Percentiles rank a stretch among this genome's conserved stretches.
These are phyloP conservation scores for Marchantia polymorpha DNA, from an alignment of 225 moss, liverwort and hornwort species.

Conservation along the genomic window DNA sequence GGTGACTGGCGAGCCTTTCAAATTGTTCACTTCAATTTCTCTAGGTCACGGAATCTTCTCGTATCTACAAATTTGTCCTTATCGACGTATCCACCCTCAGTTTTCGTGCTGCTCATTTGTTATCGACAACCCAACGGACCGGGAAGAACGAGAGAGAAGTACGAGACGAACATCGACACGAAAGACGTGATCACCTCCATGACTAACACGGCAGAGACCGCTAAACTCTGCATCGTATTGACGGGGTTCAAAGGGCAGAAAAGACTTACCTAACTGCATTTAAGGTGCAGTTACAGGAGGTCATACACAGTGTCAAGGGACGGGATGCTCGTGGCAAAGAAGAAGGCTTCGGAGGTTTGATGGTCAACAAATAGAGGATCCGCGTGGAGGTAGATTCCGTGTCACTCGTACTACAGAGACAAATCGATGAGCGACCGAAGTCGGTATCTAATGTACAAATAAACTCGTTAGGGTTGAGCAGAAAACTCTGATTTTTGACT, in stretches of 20 bases:
- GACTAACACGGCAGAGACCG: not conserved
- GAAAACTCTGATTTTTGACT: slow-evolving; percentile 4
- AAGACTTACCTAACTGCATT: slow-evolving; percentile 43
- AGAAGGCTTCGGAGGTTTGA: slow-evolving; percentile 3
- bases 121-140: not conserved
- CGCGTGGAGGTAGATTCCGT: slow-evolving; percentile 6
- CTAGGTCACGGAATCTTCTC: not conserved
- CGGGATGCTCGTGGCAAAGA: slow-evolving; percentile 19
- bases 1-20: not conserved
- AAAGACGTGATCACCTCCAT: not conserved
- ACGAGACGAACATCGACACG: not conserved
- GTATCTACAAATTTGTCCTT: slow-evolving; percentile 1
- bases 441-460: slow-evolving; percentile 20
- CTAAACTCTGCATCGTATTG: not conserved
- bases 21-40: not conserved
- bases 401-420: not conserved
- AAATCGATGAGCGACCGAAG: slow-evolving; percentile 1
- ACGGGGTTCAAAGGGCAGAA: not conserved
- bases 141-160: not conserved
- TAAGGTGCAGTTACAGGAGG: slow-evolving; percentile 45
- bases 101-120: not conserved
- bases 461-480: slow-evolving; percentile 22
- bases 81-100: not conserved
- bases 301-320: slow-evolving; percentile 14
- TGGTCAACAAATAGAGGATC: slow-evolving; percentile 16